phyloP scores from a whole-genome alignment of 2,329 filamentous ascomycete genomes.

The Cladosporium sp. region DNA sequence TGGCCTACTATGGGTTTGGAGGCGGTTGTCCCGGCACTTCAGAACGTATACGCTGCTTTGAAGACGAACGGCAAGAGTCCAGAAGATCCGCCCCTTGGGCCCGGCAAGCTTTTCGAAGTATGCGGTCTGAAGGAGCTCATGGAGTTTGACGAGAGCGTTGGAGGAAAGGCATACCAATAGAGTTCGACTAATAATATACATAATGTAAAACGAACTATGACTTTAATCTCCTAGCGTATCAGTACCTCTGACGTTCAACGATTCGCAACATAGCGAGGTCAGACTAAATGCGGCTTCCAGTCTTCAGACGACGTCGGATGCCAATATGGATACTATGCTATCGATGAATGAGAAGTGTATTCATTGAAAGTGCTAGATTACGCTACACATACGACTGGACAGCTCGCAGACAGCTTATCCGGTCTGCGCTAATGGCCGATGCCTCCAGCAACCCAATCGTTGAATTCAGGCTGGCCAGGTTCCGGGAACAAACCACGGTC shows the following conservation, averaged over 20 bases:
- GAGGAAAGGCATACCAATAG: constrained; percentile 34
- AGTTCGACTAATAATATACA: too few species aligned
- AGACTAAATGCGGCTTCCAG: too few species aligned
- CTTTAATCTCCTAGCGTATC: too few species aligned
- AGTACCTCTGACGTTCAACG: too few species aligned
- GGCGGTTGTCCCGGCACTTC: constrained; percentile 36
- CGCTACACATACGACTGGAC: background rate
- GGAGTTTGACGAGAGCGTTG: constrained; percentile 46
- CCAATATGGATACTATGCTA: too few species aligned
- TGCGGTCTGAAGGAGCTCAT: constrained; percentile 51
- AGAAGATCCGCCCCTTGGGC: constrained; percentile 35
- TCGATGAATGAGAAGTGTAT: too few species aligned
- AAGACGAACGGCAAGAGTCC: constrained; percentile 40
- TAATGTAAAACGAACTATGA: background rate
- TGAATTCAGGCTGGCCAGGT: constrained; percentile 63
- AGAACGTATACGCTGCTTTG: constrained; percentile 24
- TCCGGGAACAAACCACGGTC: constrained; percentile 60
- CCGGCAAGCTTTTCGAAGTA: constrained; percentile 48
- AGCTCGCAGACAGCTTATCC: background rate
- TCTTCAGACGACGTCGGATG: too few species aligned
- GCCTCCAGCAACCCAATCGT: constrained; percentile 64
- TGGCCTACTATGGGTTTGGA: constrained; percentile 50
- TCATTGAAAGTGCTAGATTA: background rate
- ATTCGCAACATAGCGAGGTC: too few species aligned
- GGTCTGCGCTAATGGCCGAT: constrained; percentile 51